Conservation (phyloP, 371 early-diverging fungal genomes). For the Cokeromyces recurvatus region DNA sequence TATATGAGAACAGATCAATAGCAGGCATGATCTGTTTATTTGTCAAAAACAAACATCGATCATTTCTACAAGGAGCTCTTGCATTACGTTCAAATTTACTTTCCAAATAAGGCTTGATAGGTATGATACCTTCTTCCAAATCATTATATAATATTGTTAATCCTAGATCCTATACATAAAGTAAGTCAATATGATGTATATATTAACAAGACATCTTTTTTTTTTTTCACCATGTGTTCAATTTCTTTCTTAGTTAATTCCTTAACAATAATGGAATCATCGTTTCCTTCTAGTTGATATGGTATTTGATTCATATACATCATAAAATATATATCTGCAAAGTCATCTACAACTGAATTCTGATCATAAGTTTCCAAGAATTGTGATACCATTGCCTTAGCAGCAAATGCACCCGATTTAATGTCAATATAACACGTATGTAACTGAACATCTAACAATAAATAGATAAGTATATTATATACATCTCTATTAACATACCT, state of each 20-base stretch:
- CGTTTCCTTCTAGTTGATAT: constrained; percentile 50
- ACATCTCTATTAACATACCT: background rate
- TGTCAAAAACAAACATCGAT: constrained; percentile 55
- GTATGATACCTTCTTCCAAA: constrained; percentile 8
- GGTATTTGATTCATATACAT: constrained; percentile 57
- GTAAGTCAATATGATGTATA: no score
- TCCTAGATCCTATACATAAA: no score
- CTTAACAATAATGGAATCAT: background rate
- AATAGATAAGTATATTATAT: background rate
- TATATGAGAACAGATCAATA: constrained; percentile 45
- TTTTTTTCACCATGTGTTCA: constrained; percentile 17
- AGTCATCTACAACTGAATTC: constrained; percentile 44
- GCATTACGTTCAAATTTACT: constrained; percentile 9
- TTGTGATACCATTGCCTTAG: constrained; percentile 44
- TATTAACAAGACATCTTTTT: no score
- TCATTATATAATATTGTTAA: constrained; percentile 31
- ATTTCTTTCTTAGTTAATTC: background rate
- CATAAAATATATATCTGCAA: constrained; percentile 59
- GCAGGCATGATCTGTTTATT: constrained; percentile 51
- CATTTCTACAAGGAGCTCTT: constrained; percentile 48
- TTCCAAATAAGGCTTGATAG: constrained; percentile 3
- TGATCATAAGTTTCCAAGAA: constrained; percentile 51
- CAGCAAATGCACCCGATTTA: constrained; percentile 51
- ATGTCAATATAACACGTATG: constrained; percentile 56
- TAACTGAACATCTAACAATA: constrained; percentile 37